Percentiles rank a stretch among this genome's conserved stretches.
Conservation (phyloP, 225 moss, liverwort and hornwort genomes). For the Physcomitrellopsis africana region DNA sequence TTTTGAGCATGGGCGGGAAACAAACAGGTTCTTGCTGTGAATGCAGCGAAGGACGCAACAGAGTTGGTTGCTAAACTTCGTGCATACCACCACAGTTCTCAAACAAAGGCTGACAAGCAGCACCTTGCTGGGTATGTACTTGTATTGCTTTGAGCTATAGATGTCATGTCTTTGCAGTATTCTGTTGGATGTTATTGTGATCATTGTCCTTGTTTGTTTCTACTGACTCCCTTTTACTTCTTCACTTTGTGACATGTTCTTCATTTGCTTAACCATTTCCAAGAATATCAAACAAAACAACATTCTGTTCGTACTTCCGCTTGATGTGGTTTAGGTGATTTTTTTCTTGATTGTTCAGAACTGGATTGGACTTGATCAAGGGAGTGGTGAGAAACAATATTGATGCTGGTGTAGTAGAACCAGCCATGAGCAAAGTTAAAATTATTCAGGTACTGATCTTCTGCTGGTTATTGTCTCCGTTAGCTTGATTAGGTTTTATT, state of each 20-base stretch:
- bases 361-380: conserved; percentile 82
- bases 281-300: neutral
- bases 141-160: neutral
- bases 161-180: neutral
- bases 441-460: conserved; percentile 69
- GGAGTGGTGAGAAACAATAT: conserved; percentile 86
- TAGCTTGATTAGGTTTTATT: neutral
- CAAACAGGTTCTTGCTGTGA: conserved; percentile 78
- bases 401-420: conserved; percentile 89
- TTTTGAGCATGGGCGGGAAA: conserved; percentile 17
- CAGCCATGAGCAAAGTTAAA: conserved; percentile 95
- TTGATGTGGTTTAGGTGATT: neutral
- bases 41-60: conserved; percentile 81
- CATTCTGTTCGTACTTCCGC: neutral
- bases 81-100: conserved; percentile 74
- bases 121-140: conserved; percentile 70
- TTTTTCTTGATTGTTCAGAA: conserved; percentile 45
- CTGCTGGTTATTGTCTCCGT: neutral
- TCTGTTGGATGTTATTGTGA: neutral
- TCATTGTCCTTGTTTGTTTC: neutral
- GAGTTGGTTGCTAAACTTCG: conserved; percentile 81
- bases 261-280: neutral
- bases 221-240: neutral
- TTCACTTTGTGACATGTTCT: neutral
- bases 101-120: conserved; percentile 85